A percentile compares a stretch with the other conserved stretches of the same genome.
Conservation (phyloP, 352 stramenopile genomes). For the Pythium volutum region DNA sequence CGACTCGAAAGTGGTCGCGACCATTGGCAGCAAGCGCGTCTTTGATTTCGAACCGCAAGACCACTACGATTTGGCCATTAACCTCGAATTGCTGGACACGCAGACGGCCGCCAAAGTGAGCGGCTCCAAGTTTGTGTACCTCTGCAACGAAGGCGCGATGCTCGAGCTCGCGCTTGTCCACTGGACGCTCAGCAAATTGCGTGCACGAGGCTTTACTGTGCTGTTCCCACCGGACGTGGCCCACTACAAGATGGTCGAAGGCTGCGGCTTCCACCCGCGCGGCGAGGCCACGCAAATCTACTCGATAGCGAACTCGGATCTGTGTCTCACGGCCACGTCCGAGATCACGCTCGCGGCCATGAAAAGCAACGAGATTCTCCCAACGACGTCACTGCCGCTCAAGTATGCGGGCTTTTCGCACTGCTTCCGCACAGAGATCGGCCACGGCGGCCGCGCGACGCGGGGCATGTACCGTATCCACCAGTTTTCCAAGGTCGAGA, state of each 20-base stretch:
- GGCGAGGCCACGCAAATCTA: slow-evolving; percentile 88
- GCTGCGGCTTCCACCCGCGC: slow-evolving; percentile 83
- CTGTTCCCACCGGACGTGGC: slow-evolving; percentile 82
- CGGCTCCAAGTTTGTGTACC: slow-evolving; percentile 81
- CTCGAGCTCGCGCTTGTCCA: slow-evolving; percentile 85
- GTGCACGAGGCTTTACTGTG: slow-evolving; percentile 65
- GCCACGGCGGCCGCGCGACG: slow-evolving; percentile 65
- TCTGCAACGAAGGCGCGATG: slow-evolving; percentile 87
- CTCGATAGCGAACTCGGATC: slow-evolving; percentile 76
- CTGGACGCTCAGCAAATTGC: slow-evolving; percentile 72
- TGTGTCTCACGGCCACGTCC: slow-evolving; percentile 81
- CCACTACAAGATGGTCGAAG: slow-evolving; percentile 79
- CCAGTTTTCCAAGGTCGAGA: slow-evolving; percentile 90
- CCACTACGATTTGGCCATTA: slow-evolving; percentile 65
- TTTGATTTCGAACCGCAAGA: slow-evolving; percentile 68
- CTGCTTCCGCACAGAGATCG: slow-evolving; percentile 88
- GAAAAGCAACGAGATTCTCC: slow-evolving; percentile 74
- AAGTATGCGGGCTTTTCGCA: slow-evolving; percentile 82
- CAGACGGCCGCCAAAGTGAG: slow-evolving; percentile 59
- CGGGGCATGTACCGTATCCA: slow-evolving; percentile 88
- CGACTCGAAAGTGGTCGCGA: slow-evolving; percentile 47
- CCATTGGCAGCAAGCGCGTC: slow-evolving; percentile 48
- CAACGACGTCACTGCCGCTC: slow-evolving; percentile 52
- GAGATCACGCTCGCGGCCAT: slow-evolving; percentile 84
- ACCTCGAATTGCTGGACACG: slow-evolving; percentile 75